Conservation (phyloP, 2,329 filamentous ascomycete species). For the Penicillium sp. region DNA sequence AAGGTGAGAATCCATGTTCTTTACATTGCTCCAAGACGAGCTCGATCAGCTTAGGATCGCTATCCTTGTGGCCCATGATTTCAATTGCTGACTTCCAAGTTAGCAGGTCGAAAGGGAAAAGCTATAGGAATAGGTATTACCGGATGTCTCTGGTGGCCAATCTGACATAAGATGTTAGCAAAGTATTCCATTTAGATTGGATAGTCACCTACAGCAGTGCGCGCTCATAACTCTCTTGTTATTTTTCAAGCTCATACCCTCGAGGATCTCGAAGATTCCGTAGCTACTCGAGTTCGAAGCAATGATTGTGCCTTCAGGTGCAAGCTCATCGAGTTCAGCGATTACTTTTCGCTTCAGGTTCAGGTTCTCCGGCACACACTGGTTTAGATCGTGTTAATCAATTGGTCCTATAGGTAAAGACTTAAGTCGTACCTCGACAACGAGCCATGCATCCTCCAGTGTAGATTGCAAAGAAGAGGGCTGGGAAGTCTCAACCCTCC, state of each 20-base stretch:
- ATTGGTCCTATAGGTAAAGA: background rate
- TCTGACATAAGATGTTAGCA: conserved; percentile 20
- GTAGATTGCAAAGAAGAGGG: conserved; percentile 20
- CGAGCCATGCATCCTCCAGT: conserved; percentile 33
- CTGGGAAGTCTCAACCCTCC: conserved; percentile 22
- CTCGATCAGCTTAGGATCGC: conserved; percentile 28
- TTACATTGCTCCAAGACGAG: conserved; percentile 29
- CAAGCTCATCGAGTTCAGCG: conserved; percentile 38
- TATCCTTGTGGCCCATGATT: conserved; percentile 39
- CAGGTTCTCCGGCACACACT: conserved; percentile 48
- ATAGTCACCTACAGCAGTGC: conserved; percentile 41
- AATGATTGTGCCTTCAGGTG: conserved; percentile 39
- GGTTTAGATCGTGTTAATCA: background rate
- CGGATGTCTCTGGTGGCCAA: conserved; percentile 41
- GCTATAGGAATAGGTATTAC: conserved; percentile 16
- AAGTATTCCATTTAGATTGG: background rate
- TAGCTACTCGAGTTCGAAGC: conserved; percentile 51
- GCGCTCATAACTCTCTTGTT: conserved; percentile 41
- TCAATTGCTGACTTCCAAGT: conserved; percentile 30
- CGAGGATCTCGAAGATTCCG: conserved; percentile 44
- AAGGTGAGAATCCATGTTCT: conserved; percentile 37
- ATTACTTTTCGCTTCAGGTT: conserved; percentile 43
- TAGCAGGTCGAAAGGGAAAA: background rate
- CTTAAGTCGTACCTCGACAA: conserved; percentile 32
- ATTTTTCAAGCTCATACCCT: conserved; percentile 35